Percentiles rank a stretch among this genome's conserved stretches.
Evolutionary conservation across 768 basidiomycete genomes (phyloP).

Genomic region (Lactifluus volemus): DNA sequence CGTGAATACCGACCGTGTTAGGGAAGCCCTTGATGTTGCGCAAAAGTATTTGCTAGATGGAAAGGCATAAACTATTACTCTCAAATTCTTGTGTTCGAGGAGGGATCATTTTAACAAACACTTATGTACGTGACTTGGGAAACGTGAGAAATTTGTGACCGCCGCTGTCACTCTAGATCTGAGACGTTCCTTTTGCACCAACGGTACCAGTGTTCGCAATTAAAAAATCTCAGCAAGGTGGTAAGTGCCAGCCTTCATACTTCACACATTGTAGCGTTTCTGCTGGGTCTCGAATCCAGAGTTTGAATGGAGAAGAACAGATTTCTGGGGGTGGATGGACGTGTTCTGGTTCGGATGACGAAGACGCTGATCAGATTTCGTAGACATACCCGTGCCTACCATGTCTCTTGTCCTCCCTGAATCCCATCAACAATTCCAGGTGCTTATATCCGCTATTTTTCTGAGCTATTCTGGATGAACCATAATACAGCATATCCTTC

Average conservation of each 20-base stretch:
- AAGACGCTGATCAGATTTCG: neutral
- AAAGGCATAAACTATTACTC: conserved; percentile 7
- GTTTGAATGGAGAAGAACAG: neutral
- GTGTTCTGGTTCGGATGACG: conserved; percentile 13
- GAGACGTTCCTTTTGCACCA: neutral
- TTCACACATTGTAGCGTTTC: neutral
- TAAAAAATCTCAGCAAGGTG: conserved; percentile 13
- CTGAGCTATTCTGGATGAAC: neutral
- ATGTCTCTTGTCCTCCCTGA: conserved; percentile 99
- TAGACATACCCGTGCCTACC: conserved; percentile 20
- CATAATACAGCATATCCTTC: conserved; percentile 81
- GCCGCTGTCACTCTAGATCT: neutral
- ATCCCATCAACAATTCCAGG: conserved; percentile 92
- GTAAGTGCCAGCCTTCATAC: neutral
- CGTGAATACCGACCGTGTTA: conserved; percentile 46
- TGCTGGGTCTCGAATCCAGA: neutral
- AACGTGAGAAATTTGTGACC: conserved; percentile 10
- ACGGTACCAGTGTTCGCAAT: neutral
- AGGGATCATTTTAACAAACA: too few relatives aligned
- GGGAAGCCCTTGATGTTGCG: conserved; percentile 59
- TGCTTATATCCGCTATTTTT: conserved; percentile 26
- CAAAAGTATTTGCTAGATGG: conserved; percentile 20
- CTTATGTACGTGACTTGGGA: neutral
- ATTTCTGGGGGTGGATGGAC: conserved; percentile 15
- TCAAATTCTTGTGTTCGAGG: neutral